Base-by-base conservation (phyloP, 2,329 filamentous ascomycete genomes). In the Knufia petricola region DNA sequence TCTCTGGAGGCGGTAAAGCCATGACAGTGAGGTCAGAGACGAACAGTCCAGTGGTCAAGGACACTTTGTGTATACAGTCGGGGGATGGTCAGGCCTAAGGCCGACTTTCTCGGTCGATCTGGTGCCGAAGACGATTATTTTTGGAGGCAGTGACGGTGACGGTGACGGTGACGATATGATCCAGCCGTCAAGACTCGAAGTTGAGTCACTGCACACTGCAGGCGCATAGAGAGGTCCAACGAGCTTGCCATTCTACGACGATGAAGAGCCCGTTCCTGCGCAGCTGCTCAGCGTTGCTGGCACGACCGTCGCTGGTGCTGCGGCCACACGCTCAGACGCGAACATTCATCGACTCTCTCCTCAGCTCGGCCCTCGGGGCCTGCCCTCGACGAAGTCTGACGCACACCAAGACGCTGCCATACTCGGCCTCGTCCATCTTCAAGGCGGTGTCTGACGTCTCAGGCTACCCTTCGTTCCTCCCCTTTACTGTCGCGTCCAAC, bases 391-490 rank as follows among this genome's bases (percentile, higher is more conserved):
- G 89, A 62, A 78, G 72, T 55, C 75, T 96, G 50, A 79, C 77
- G 45, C 88, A 87, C 9, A 74, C 76, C 17, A 84, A 87, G 52
- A 84, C 76, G 3, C 82, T 96, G 12, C 84, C 85, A 12, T 94
- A 94, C 72, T 69, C 81, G 0, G 72, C 80, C 26, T 60, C 67
- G 3, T 72, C 79, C 1, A 81, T 98, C 58, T 98, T 92, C 77
- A 73, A 75, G 57, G 77, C 95, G 48, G 89, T 98, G 65, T 81
- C 88, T 68, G 87, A 95, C 66, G 81, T 98, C 55, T 79, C 87
- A 65, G 80, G 79, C 54, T 98, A 98, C 77, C 72, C 76, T 31
- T 65, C 73, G 56, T 98, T 96, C 73, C 79, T 98, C n/a, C 92
- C 92, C 9, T 95, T 94, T 76, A 94, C 90, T 69, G 77, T 79